phyloP scores from a whole-genome alignment of 257 asterid species.

The Solanum chmielewskii region DNA sequence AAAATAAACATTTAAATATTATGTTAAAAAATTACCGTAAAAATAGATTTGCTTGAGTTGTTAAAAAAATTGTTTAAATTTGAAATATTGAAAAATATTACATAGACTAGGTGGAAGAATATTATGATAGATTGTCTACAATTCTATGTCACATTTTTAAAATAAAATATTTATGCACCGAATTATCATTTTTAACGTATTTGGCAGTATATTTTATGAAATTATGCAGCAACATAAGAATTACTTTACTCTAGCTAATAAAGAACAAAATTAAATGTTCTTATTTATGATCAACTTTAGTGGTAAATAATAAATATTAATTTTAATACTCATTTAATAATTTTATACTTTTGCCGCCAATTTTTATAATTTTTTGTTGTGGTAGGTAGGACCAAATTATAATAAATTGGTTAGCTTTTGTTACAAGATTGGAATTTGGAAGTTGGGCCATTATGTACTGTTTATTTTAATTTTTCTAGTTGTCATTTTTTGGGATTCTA shows the following conservation, averaged over 20 bases:
- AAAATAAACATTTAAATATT: too few species aligned
- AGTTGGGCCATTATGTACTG: background rate
- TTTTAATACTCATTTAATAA: background rate
- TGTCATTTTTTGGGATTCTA: background rate
- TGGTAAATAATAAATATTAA: background rate
- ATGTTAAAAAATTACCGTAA: background rate
- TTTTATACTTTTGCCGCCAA: background rate
- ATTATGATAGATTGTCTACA: background rate
- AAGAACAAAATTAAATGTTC: background rate
- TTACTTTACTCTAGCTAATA: too few species aligned
- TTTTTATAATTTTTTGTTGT: background rate
- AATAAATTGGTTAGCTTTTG: background rate
- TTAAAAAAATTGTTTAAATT: too few species aligned
- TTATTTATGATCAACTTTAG: background rate
- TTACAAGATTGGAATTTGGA: background rate
- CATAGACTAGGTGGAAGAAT: too few species aligned
- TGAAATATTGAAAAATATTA: rapidly evolving
- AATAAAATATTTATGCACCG: too few species aligned
- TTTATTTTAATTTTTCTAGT: background rate
- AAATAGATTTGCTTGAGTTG: too few species aligned
- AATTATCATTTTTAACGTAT: too few species aligned
- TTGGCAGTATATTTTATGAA: background rate
- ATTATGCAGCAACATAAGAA: background rate
- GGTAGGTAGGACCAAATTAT: background rate
- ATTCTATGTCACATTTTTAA: too few species aligned